These are phyloP conservation scores for Boechera retrofracta DNA, from an alignment of 345 rosid species.

Conservation along the genomic window DNA sequence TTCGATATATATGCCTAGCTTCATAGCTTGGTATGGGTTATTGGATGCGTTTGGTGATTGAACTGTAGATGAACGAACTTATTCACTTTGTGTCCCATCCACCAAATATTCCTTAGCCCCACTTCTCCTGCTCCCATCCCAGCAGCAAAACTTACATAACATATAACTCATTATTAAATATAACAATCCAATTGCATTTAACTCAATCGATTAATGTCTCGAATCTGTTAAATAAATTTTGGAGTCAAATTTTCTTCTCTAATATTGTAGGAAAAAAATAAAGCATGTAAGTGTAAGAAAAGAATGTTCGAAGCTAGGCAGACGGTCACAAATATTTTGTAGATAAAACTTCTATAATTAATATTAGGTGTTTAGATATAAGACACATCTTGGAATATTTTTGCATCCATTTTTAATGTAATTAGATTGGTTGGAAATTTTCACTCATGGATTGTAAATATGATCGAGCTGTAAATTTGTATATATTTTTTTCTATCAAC, in stretches of 20 bases:
- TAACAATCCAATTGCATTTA: background rate
- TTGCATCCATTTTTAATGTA: background rate
- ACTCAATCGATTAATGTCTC: background rate
- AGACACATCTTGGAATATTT: too few relatives aligned
- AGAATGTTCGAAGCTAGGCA: too few relatives aligned
- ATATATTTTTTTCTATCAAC: background rate
- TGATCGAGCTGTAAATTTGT: background rate
- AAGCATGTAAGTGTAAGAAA: background rate
- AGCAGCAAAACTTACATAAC: conserved; percentile 35
- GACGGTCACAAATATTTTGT: background rate
- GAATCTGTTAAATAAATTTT: background rate
- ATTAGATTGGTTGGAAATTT: background rate
- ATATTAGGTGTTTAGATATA: background rate
- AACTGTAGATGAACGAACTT: conserved; percentile 41
- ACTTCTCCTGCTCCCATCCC: conserved; percentile 45
- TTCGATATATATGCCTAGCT: background rate
- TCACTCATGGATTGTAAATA: background rate
- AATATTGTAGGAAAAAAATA: background rate
- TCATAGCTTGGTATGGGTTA: conserved; percentile 20
- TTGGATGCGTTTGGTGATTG: conserved; percentile 37
- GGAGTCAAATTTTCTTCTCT: background rate
- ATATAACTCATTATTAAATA: background rate
- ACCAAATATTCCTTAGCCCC: conserved; percentile 37
- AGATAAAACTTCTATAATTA: background rate
- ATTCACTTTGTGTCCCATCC: conserved; percentile 47